These are phyloP conservation scores for Beauveria varroae DNA, from an alignment of 2,329 filamentous ascomycete species.

Conservation along the genomic window DNA sequence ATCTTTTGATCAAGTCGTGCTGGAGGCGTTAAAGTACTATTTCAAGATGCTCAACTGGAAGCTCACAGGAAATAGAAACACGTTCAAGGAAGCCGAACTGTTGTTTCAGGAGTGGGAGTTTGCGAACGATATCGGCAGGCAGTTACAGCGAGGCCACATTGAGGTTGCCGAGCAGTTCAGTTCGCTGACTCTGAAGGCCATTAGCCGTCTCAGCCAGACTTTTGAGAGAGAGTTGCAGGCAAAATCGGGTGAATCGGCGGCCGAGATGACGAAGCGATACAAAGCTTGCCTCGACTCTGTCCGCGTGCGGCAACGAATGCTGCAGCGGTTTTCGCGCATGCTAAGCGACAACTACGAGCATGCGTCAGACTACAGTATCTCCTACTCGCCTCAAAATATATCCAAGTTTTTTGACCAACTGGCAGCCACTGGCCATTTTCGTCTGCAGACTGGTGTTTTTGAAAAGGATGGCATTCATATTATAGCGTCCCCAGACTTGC, in stretches of 20 bases:
- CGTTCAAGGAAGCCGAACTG: conserved; percentile 97
- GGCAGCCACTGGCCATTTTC: conserved; percentile 75
- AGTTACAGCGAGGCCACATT: conserved; percentile 88
- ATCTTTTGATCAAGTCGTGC: conserved; percentile 82
- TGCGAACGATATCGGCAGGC: conserved; percentile 84
- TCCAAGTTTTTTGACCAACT: conserved; percentile 75
- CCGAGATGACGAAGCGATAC: conserved; percentile 95
- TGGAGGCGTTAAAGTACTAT: conserved; percentile 94
- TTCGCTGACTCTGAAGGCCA: conserved; percentile 84
- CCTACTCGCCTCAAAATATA: conserved; percentile 58
- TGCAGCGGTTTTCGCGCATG: conserved; percentile 90
- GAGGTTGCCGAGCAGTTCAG: conserved; percentile 98
- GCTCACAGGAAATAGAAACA: conserved; percentile 94
- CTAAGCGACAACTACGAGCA: conserved; percentile 94
- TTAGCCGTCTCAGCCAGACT: conserved; percentile 78
- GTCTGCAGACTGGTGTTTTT: conserved; percentile 64
- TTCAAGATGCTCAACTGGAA: conserved; percentile 99
- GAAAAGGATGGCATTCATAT: conserved; percentile 73
- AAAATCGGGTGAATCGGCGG: conserved; percentile 72
- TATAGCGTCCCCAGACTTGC: conserved; percentile 74
- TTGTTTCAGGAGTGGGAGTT: conserved; percentile 98
- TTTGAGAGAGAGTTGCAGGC: conserved; percentile 88
- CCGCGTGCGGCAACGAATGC: conserved; percentile 88
- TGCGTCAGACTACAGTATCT: conserved; percentile 87
- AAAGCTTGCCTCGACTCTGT: conserved; percentile 94